Conservation (phyloP, 495 filamentous ascomycete species). For the Talaromyces ruber region DNA sequence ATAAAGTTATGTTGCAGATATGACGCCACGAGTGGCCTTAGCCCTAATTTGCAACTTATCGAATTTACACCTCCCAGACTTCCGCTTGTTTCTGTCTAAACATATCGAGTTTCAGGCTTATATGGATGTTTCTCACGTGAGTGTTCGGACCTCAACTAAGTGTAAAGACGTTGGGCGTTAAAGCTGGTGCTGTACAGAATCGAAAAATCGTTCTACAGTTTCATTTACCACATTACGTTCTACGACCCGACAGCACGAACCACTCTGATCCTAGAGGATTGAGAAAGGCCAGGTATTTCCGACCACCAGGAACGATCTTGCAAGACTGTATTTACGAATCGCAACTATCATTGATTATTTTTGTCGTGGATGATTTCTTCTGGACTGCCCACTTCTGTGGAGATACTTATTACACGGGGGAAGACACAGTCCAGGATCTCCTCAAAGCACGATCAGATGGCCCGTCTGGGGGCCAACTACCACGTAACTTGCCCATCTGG, state of each 20-base stretch:
- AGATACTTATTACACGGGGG: conserved; percentile 16
- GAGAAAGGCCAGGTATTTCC: conserved; percentile 11
- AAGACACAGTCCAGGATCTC: conserved; percentile 5
- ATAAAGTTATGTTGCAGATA: conserved; percentile 14
- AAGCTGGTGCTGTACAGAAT: background rate
- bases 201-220: conserved; percentile 17
- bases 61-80: conserved; percentile 9
- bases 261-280: conserved; percentile 11
- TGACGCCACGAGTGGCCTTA: conserved; percentile 10
- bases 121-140: conserved; percentile 13
- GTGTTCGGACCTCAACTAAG: background rate
- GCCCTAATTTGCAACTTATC: conserved; percentile 9
- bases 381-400: conserved; percentile 20
- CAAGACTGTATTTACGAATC: conserved; percentile 17
- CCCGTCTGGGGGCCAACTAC: conserved; percentile 8
- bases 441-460: conserved; percentile 9
- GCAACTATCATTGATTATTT: conserved; percentile 18
- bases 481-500: conserved; percentile 13
- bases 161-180: background rate
- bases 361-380: conserved; percentile 18
- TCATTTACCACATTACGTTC: conserved; percentile 20
- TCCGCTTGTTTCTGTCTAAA: conserved; percentile 12
- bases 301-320: background rate
- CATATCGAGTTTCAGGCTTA: conserved; percentile 13
- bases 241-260: conserved; percentile 9